Evolutionary conservation across 1,284 basidiomycete species (phyloP), one percentile per base, ranked within the genome.

Genomic region (Ceratobasidium sp.): DNA sequence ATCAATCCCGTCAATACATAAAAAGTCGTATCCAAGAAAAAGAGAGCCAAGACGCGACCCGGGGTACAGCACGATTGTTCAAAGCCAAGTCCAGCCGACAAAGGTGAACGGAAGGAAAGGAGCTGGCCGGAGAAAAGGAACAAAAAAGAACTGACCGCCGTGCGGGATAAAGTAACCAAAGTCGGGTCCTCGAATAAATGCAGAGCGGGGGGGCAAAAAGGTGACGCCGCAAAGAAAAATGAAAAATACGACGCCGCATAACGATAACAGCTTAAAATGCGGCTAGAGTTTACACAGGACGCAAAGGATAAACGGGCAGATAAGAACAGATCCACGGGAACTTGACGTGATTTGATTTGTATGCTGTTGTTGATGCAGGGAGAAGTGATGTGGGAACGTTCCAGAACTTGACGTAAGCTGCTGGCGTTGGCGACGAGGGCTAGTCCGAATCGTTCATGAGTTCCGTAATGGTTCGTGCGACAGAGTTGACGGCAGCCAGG

Each of bases 401-500:
- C 61, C 27, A 63, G 61, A 63, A 31, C 41, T 43, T 63, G 41
- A 48, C 43, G 41, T 48, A 43, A 63, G 59, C 59, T 13, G 29
- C 13, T 31, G 43, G 27, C 34, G 61, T 63, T 64, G 62, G 48
- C 48, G n/a, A 46, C 14, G 39, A 29, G 61, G 41, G 48, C 39
- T 72, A 59, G 69, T 51, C 46, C 19, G 43, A 59, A 3, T 72
- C 46, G 69, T 61, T 62, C 56, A 49, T 72, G 56, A 72, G 69
- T 53, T 72, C 56, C 24, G 56, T 72, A 37, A 72, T 72, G 16
- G 69, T 72, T 39, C 69, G 58, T 13, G 56, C 46, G 58, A 72
- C 69, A 58, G 69, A 72, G 41, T 72, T 72, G 43, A 72, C 69
- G 48, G 69, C 69, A 39, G 69, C 58, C 16, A 72, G 56, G 58